Base-by-base conservation (phyloP, 1,284 basidiomycete genomes). In the Fistulinella staudtii region DNA sequence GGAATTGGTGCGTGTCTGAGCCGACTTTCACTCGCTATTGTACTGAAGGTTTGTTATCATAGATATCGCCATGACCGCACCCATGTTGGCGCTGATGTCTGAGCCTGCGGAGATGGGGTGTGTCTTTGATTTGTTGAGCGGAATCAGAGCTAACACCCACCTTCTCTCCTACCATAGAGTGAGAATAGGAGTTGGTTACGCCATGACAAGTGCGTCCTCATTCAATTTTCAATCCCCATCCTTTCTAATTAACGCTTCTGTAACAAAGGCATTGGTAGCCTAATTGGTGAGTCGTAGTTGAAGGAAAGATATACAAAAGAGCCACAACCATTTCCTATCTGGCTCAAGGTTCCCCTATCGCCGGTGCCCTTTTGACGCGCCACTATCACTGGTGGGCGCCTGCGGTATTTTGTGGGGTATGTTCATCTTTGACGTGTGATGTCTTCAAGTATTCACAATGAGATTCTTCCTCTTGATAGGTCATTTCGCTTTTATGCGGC, bases 1-100 rank as follows among this genome's bases (percentile, higher is more conserved):
- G 77, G 76, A 8, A 66, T 69, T 28, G 62, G 69, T 70, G 43
- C 49, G 67, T 57, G 38, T 13, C 37, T n/a, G n/a, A n/a, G n/a
- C n/a, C n/a, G n/a, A n/a, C n/a, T n/a, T n/a, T n/a, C n/a, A n/a
- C n/a, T n/a, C n/a, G n/a, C n/a, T n/a, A n/a, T n/a, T n/a, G n/a
- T n/a, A n/a, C n/a, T n/a, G n/a, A n/a, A n/a, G n/a, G 10, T 20
- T 3, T 5, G 24, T 3, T 8, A 0, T 5, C 11, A 24, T 18
- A 65, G 63, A 52, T 37, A 43, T 62, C 11, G 54, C 51, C 0
- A 30, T 65, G 48, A 58, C 52, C 51, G 44, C 54, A 0, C 63
- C 63, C 0, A 53, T 65, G 59, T 23, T 58, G 3, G 50, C 47
- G 6, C 20, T 65, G 10, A 58, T 53, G 2, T 47, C 54, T 0